These are phyloP conservation scores for Populus deltoides DNA, from an alignment of 345 rosid genomes.

Conservation along the genomic window DNA sequence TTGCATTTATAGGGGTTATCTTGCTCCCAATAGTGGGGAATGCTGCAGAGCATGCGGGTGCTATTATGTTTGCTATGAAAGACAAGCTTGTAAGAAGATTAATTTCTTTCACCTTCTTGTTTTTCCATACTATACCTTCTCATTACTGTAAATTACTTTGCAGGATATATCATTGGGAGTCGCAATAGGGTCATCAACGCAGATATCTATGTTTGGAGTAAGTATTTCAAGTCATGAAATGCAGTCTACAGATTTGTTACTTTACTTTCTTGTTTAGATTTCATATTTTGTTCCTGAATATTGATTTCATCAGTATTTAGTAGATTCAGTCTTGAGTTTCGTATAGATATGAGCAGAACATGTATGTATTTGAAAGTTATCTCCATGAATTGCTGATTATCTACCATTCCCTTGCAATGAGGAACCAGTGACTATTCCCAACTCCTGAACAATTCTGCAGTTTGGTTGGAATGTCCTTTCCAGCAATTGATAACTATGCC, in stretches of 20 bases:
- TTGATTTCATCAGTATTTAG: not conserved
- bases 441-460: not conserved
- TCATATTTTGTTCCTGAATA: not conserved
- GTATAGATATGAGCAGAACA: not conserved
- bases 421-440: not conserved
- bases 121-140: not conserved
- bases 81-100: slow-evolving; percentile 72
- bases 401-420: not conserved
- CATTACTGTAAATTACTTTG: slow-evolving; percentile 2
- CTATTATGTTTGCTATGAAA: slow-evolving; percentile 95
- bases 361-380: not conserved
- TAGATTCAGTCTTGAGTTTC: not conserved
- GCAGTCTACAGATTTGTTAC: not conserved
- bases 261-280: not conserved
- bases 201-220: slow-evolving; percentile 96
- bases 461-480: not conserved
- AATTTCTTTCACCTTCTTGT: not conserved
- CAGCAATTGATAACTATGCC: not conserved
- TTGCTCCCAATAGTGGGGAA: slow-evolving; percentile 96
- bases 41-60: slow-evolving; percentile 96
- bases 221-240: slow-evolving; percentile 13
- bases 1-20: slow-evolving; percentile 87
- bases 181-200: slow-evolving; percentile 96
- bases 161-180: slow-evolving; percentile 96
- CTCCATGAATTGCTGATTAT: not conserved